Evolutionary conservation across 73 alveolate genomes (phyloP), one percentile per base, ranked within the genome.

Genomic region (Paramecium octaurelia): DNA sequence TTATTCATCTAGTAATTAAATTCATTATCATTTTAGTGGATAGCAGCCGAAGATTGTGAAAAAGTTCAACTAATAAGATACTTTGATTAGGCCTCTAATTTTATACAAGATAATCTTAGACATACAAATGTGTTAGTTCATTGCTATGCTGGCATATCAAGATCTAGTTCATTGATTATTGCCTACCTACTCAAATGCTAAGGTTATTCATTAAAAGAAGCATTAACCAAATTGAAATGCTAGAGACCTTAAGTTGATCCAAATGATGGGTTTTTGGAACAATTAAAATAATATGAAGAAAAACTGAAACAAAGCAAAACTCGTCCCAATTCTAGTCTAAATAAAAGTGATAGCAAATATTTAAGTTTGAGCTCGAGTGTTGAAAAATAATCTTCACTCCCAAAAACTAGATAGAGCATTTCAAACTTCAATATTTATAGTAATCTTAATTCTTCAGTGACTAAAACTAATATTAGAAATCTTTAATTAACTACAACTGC

Each of bases 131-230:
- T 84, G 6, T 84, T 84, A 44, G 83, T 84, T 36, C 92, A 84
- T 18, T 84, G 92, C 31, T 92, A 83, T 87, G 95, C 95, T 83
- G 95, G 95, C 8, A 92, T 83, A 36, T 64, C 92, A 12, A 24
- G 95, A 57, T 85, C 94, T 27, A 84, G 88, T 43, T 40, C 95
- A 23, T 59, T 92, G 6, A 36, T 80, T 18, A 86, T 92, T 8
- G 95, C 94, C 20, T 92, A 92, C 23, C 48, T 92, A 77, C 58
- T 92, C 54, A 80, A 86, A 86, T 24, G n/a, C 29, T 23, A 27
- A 16, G 87, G 87, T 12, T 73, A 73, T 38, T 73, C 87, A 73
- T 31, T 73, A 35, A 36, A 73, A 36, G 87, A 73, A 40, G 87
- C 87, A 6, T 73, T 73, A 73, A 73, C 6, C 9, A 73, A 40